phyloP scores from a whole-genome alignment of 2,329 filamentous ascomycete species.

The Aspergillus sp. region DNA sequence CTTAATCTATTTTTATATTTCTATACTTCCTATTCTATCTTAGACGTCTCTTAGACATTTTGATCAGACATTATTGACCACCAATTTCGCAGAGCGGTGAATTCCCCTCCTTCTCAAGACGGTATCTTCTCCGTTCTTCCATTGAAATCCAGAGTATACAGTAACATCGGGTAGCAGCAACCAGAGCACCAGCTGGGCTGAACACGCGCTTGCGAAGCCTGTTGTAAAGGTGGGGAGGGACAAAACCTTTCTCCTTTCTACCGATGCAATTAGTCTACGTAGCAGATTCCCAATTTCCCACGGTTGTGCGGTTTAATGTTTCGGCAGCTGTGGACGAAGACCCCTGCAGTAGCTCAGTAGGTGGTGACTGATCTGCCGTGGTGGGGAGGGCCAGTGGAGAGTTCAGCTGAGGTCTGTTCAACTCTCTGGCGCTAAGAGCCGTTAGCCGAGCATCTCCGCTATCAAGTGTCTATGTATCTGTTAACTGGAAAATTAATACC shows the following conservation, averaged over 20 bases:
- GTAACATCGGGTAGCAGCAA: not conserved
- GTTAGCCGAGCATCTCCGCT: not conserved
- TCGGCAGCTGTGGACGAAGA: not conserved
- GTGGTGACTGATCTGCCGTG: not conserved
- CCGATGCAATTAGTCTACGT: not conserved
- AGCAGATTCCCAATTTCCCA: too few species aligned
- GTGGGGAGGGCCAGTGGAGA: constrained; percentile 1
- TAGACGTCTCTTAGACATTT: not conserved
- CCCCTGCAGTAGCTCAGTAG: not conserved
- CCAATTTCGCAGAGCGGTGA: too few species aligned
- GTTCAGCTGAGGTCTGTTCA: constrained; percentile 15
- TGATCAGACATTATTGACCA: too few species aligned
- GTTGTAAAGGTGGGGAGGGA: not conserved
- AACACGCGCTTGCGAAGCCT: not conserved
- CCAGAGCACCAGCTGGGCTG: not conserved
- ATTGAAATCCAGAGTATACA: not conserved
- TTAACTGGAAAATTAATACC: too few species aligned
- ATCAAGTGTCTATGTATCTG: too few species aligned
- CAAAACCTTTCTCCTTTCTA: not conserved
- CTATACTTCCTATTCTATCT: not conserved
- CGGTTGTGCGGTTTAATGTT: too few species aligned
- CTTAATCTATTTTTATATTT: not conserved
- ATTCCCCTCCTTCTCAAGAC: not conserved
- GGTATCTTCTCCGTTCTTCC: not conserved
- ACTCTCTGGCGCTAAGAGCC: not conserved